These are phyloP conservation scores for Arxiozyma heterogenica DNA, from an alignment of 1,139 yeast species.

Conservation along the genomic window DNA sequence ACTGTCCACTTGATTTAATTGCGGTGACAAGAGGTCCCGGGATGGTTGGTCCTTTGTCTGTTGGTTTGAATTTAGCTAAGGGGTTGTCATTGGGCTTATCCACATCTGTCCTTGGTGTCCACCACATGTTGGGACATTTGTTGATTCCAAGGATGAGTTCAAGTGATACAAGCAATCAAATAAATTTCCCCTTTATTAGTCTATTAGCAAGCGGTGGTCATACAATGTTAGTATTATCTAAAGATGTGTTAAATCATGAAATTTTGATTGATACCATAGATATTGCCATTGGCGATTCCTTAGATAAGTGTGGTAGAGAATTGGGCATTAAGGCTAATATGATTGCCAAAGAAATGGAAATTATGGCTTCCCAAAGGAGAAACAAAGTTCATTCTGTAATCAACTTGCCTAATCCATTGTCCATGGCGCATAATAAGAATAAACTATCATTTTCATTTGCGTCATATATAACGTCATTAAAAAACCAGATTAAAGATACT, in stretches of 20 bases:
- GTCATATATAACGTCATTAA: conserved; percentile 56
- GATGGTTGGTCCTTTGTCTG: conserved; percentile 80
- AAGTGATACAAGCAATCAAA: conserved; percentile 10
- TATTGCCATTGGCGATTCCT: conserved; percentile 87
- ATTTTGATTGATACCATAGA: conserved; percentile 70
- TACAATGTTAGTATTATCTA: conserved; percentile 72
- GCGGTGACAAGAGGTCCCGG: conserved; percentile 98
- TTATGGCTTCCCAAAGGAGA: conserved; percentile 24
- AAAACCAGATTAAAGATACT: conserved; percentile 22
- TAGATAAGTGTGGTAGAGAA: conserved; percentile 87
- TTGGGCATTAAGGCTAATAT: conserved; percentile 72
- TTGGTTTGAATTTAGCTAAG: conserved; percentile 76
- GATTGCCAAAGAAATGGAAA: conserved; percentile 78
- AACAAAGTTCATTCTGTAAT: conserved; percentile 4
- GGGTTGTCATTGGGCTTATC: conserved; percentile 75
- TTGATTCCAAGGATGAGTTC: conserved; percentile 50
- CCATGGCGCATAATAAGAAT: conserved; percentile 37
- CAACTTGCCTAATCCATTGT: conserved; percentile 44
- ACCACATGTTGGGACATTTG: conserved; percentile 93
- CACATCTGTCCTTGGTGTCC: conserved; percentile 77
- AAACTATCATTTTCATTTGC: conserved; percentile 65
- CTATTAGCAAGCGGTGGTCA: conserved; percentile 91
- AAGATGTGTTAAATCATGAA: conserved; percentile 53
- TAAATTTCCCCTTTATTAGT: conserved; percentile 65
- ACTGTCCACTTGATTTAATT: conserved; percentile 55